Conservation (phyloP, 2,329 filamentous ascomycete genomes). For the Thelonectria olida region DNA sequence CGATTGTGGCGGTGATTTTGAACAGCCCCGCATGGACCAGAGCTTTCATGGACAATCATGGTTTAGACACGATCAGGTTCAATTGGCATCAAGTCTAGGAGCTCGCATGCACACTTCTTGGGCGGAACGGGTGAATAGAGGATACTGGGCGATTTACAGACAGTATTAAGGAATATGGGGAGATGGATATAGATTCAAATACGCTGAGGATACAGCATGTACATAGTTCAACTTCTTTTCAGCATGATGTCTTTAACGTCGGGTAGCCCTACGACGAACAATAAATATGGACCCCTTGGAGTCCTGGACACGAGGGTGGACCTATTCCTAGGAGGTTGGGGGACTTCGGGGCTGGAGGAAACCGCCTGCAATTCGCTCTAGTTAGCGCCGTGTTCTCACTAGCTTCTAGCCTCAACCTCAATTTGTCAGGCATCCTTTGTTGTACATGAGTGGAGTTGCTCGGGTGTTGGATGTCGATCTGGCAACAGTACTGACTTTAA, state of each 20-base stretch:
- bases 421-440: too few relatives aligned
- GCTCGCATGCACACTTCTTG: slow-evolving; percentile 14
- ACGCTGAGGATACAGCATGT: slow-evolving; percentile 3
- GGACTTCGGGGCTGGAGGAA: too few relatives aligned
- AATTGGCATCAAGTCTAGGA: slow-evolving; percentile 16
- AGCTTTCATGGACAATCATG: slow-evolving; percentile 17
- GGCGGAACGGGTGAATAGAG: slow-evolving; percentile 6
- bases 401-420: too few relatives aligned
- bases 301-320: too few relatives aligned
- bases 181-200: background rate
- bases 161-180: slow-evolving; percentile 3
- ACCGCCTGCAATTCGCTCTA: too few relatives aligned
- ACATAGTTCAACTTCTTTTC: slow-evolving; percentile 10
- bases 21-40: background rate
- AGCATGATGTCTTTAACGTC: background rate
- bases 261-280: slow-evolving; percentile 6
- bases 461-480: too few relatives aligned
- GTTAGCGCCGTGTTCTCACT: too few relatives aligned
- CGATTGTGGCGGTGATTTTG: slow-evolving; percentile 11
- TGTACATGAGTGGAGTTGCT: too few relatives aligned
- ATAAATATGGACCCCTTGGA: slow-evolving; percentile 22
- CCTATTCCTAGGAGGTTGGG: too few relatives aligned
- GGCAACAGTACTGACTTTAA: too few relatives aligned
- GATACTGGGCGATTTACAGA: slow-evolving; percentile 1
- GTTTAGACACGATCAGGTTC: slow-evolving; percentile 4